These are phyloP conservation scores for Picochlorum costavermella DNA, from an alignment of 139 green algal species.

Conservation along the genomic window DNA sequence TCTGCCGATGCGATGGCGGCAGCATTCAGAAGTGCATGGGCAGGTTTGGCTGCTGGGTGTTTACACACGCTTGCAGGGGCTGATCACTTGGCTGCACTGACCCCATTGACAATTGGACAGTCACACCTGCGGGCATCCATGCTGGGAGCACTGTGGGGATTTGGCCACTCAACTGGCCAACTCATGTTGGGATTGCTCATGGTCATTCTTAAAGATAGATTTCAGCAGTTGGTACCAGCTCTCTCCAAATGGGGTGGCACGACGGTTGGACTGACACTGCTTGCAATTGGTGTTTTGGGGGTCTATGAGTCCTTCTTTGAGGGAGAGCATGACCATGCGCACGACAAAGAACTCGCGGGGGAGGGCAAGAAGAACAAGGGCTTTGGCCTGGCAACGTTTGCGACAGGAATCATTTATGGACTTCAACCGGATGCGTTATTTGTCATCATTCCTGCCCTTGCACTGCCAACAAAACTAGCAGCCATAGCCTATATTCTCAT, in stretches of 20 bases:
- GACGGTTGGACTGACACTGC: conserved; percentile 84
- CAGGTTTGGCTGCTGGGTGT: conserved; percentile 83
- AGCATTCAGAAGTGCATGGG: conserved; percentile 46
- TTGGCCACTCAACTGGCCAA: conserved; percentile 93
- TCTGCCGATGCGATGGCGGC: conserved; percentile 9
- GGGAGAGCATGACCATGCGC: conserved; percentile 8
- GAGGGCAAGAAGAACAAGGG: conserved; percentile 11
- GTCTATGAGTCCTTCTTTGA: conserved; percentile 76
- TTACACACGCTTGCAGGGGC: conserved; percentile 93
- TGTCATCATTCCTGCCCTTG: conserved; percentile 89
- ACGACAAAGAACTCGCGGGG: neutral
- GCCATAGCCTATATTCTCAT: conserved; percentile 80
- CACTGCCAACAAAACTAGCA: conserved; percentile 81
- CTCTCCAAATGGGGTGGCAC: conserved; percentile 60
- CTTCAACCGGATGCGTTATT: conserved; percentile 96
- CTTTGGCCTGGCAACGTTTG: conserved; percentile 69
- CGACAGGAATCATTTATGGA: conserved; percentile 92
- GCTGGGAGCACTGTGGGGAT: conserved; percentile 94
- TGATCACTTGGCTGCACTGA: conserved; percentile 93
- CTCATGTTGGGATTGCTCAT: conserved; percentile 91
- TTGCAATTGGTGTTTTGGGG: conserved; percentile 84
- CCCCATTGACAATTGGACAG: conserved; percentile 89
- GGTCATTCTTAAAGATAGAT: conserved; percentile 65
- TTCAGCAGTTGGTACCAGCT: conserved; percentile 54
- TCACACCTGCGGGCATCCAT: conserved; percentile 54